Percentiles rank a stretch among this genome's conserved stretches.
These are phyloP conservation scores for Nothophaeocryptopus gaeumannii DNA, from an alignment of 2,329 filamentous ascomycete species.

Conservation along the genomic window DNA sequence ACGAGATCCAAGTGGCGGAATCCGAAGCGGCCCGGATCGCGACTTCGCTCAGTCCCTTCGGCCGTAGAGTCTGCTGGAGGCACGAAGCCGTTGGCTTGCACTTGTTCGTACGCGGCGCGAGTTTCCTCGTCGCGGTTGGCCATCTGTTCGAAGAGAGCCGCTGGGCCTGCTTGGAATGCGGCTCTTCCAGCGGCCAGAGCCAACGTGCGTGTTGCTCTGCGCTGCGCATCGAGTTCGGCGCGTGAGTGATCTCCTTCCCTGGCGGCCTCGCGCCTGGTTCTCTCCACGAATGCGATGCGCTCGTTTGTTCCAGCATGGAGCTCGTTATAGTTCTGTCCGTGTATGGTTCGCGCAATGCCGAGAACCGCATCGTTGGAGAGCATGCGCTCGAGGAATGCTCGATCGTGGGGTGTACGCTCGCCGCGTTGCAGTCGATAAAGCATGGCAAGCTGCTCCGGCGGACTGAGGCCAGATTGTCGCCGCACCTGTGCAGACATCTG, in stretches of 20 bases:
- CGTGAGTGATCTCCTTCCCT: conserved; percentile 30
- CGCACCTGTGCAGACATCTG: conserved; percentile 30
- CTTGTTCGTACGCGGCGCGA: conserved; percentile 28
- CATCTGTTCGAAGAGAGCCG: conserved; percentile 26
- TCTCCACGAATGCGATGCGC: conserved; percentile 5
- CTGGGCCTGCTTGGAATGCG: conserved; percentile 27
- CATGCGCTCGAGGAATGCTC: conserved; percentile 25
- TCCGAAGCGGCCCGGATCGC: background rate
- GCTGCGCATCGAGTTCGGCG: conserved; percentile 29
- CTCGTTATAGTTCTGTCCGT: conserved; percentile 14
- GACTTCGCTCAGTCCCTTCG: background rate
- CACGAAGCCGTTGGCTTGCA: conserved; percentile 20
- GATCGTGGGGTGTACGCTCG: conserved; percentile 22
- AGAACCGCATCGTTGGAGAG: conserved; percentile 20
- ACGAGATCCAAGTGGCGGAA: background rate
- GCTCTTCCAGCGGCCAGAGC: conserved; percentile 30
- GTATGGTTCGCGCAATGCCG: conserved; percentile 17
- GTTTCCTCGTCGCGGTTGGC: conserved; percentile 28
- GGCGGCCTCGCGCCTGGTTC: conserved; percentile 21
- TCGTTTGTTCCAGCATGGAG: conserved; percentile 2
- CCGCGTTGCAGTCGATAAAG: conserved; percentile 31
- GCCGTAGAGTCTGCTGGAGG: background rate
- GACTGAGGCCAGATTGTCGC: conserved; percentile 19
- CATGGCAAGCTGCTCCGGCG: conserved; percentile 27
- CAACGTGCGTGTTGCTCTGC: conserved; percentile 25